Evolutionary conservation across 2,329 filamentous ascomycete species (phyloP).

Genomic region (Claviceps humidiphila): DNA sequence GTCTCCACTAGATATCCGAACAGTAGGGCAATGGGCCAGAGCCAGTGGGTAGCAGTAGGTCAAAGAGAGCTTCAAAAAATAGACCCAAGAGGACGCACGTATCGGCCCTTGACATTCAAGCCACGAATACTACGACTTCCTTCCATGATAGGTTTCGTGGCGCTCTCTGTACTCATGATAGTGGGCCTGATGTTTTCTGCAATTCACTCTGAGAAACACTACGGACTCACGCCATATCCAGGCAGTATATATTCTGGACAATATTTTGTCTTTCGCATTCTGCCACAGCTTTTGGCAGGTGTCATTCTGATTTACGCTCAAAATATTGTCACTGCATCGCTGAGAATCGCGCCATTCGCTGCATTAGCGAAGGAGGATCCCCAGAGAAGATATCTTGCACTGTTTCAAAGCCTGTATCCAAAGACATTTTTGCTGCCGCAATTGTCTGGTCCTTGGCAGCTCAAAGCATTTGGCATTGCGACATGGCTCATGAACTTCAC

Average conservation of each 20-base stretch:
- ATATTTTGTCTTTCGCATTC: constrained; percentile 77
- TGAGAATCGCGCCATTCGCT: constrained; percentile 64
- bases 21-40: constrained; percentile 6
- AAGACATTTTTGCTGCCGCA: constrained; percentile 52
- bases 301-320: constrained; percentile 65
- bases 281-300: constrained; percentile 66
- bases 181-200: constrained; percentile 60
- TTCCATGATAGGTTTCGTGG: constrained; percentile 46
- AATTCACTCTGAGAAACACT: constrained; percentile 47
- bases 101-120: constrained; percentile 50
- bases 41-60: constrained; percentile 21
- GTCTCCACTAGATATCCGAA: neutral
- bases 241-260: constrained; percentile 53
- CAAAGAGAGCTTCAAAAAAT: constrained; percentile 21
- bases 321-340: constrained; percentile 58
- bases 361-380: constrained; percentile 56
- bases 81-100: constrained; percentile 23
- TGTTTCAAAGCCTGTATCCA: constrained; percentile 58
- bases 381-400: constrained; percentile 45
- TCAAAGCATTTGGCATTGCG: constrained; percentile 52
- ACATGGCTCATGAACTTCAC: constrained; percentile 72
- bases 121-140: constrained; percentile 57
- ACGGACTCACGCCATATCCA: constrained; percentile 55
- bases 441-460: constrained; percentile 47
- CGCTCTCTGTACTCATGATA: constrained; percentile 56